A percentile compares a stretch with the other conserved stretches of the same genome.
Conservation (phyloP, 805 yeast genomes). For the Myxozyma nipponensis region DNA sequence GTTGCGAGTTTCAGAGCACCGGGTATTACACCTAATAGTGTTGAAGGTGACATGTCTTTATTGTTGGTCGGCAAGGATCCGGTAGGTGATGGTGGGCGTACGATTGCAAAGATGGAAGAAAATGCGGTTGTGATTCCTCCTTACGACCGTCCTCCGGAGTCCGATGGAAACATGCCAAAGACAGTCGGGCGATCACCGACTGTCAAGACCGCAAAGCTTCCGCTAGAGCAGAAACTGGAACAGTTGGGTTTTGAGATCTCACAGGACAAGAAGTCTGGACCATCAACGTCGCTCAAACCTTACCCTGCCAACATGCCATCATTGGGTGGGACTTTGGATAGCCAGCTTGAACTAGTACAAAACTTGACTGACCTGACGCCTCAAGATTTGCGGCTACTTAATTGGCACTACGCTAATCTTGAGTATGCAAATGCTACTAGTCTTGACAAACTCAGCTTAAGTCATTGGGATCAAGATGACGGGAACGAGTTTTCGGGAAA, state of each 20-base stretch:
- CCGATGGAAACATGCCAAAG: constrained; percentile 1
- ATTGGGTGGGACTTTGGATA: constrained; percentile 39
- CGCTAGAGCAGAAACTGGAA: constrained; percentile 16
- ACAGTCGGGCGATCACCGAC: constrained; percentile 4
- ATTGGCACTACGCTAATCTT: constrained; percentile 43
- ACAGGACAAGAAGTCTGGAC: background rate
- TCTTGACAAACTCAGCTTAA: constrained; percentile 37
- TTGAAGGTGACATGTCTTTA: constrained; percentile 39
- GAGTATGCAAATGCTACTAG: constrained; percentile 40
- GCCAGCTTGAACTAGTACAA: constrained; percentile 34
- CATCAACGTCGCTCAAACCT: constrained; percentile 37
- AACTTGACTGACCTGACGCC: constrained; percentile 36
- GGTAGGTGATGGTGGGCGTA: constrained; percentile 34
- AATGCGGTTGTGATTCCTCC: constrained; percentile 35
- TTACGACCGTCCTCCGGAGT: constrained; percentile 26
- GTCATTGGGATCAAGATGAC: constrained; percentile 44
- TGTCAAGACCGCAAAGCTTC: constrained; percentile 2
- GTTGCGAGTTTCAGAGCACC: constrained; percentile 38
- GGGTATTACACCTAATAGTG: constrained; percentile 35
- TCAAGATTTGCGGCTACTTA: constrained; percentile 38
- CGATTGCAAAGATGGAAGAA: constrained; percentile 41
- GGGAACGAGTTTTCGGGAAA: constrained; percentile 41
- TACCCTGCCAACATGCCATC: constrained; percentile 36
- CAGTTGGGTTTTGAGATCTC: constrained; percentile 22
- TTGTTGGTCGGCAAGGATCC: constrained; percentile 42